Percentiles rank a stretch among this genome's conserved stretches.
phyloP scores from a whole-genome alignment of 495 filamentous ascomycete genomes.

The Lasiosphaeris hirsuta region DNA sequence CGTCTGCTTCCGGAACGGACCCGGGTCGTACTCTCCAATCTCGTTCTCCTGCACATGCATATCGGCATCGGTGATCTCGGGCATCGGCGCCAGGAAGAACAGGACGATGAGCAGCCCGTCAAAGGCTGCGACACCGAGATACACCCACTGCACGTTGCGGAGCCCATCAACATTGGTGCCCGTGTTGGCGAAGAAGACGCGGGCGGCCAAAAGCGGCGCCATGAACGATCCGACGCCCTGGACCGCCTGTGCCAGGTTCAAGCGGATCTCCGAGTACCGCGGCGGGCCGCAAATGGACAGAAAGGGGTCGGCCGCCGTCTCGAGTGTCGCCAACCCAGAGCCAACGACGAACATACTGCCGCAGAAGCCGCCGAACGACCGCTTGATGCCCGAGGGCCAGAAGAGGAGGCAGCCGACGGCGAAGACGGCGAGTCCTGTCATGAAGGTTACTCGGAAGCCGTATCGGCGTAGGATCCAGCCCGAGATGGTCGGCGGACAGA shows the following conservation, averaged over 20 bases:
- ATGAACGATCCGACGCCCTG: constrained; percentile 62
- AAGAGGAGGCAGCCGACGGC: constrained; percentile 58
- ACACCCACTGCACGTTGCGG: constrained; percentile 66
- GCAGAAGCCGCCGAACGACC: constrained; percentile 67
- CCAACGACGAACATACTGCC: constrained; percentile 67
- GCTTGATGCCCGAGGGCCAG: constrained; percentile 56
- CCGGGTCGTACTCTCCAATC: constrained; percentile 40
- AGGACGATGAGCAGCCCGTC: constrained; percentile 60
- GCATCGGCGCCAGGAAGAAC: constrained; percentile 63
- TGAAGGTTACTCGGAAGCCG: constrained; percentile 61
- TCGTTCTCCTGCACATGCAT: constrained; percentile 54
- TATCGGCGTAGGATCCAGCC: constrained; percentile 58
- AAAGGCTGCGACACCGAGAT: constrained; percentile 66
- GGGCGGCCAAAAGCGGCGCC: constrained; percentile 61
- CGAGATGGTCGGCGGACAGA: constrained; percentile 52
- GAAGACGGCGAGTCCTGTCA: constrained; percentile 51
- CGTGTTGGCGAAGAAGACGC: constrained; percentile 62
- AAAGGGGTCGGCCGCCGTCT: constrained; percentile 63
- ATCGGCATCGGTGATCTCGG: constrained; percentile 69
- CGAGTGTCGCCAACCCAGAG: constrained; percentile 62
- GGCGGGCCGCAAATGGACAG: constrained; percentile 60
- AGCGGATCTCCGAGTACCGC: constrained; percentile 61
- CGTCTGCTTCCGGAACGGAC: constrained; percentile 58
- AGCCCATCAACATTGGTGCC: constrained; percentile 47
- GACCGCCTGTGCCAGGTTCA: constrained; percentile 63